Percentiles rank a stretch among this genome's conserved stretches.
Conservation (phyloP, 306 rosid genomes). For the Calophaca sinica region DNA sequence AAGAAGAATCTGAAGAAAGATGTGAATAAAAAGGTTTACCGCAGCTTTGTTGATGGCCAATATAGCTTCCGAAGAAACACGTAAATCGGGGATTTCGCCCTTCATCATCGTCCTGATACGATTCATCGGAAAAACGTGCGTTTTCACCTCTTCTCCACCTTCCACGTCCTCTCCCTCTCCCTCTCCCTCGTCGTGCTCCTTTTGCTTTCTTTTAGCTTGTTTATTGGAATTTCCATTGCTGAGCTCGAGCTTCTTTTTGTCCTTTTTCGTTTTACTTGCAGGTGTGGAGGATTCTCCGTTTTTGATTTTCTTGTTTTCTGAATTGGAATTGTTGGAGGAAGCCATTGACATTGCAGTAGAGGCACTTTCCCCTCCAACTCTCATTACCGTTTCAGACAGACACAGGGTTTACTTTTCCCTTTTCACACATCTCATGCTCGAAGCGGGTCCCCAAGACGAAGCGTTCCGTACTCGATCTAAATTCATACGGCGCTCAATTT, state of each 20-base stretch:
- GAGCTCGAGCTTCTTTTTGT: conserved; percentile 42
- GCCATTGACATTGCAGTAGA: conserved; percentile 57
- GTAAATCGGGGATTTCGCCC: conserved; percentile 62
- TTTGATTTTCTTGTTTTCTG: conserved; percentile 55
- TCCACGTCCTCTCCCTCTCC: conserved; percentile 46
- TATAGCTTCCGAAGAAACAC: conserved; percentile 74
- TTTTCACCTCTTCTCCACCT: conserved; percentile 54
- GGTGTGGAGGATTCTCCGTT: conserved; percentile 43
- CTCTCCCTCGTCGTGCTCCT: conserved; percentile 15
- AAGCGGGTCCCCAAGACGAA: conserved; percentile 14
- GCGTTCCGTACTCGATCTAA: neutral
- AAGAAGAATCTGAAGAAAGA: neutral
- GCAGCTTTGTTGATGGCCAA: conserved; percentile 76
- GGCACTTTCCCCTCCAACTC: neutral
- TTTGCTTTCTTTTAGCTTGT: conserved; percentile 27
- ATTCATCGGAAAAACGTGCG: conserved; percentile 71
- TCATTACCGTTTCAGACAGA: too few species aligned
- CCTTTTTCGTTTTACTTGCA: conserved; percentile 32
- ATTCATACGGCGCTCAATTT: neutral
- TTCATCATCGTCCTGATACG: conserved; percentile 71
- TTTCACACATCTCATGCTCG: neutral
- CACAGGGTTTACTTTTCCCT: neutral
- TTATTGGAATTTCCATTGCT: conserved; percentile 54
- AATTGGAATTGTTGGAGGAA: conserved; percentile 59
- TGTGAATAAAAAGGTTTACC: conserved; percentile 39